phyloP scores from a whole-genome alignment of 73 alveolate species.

The Uronychia binucleata region DNA sequence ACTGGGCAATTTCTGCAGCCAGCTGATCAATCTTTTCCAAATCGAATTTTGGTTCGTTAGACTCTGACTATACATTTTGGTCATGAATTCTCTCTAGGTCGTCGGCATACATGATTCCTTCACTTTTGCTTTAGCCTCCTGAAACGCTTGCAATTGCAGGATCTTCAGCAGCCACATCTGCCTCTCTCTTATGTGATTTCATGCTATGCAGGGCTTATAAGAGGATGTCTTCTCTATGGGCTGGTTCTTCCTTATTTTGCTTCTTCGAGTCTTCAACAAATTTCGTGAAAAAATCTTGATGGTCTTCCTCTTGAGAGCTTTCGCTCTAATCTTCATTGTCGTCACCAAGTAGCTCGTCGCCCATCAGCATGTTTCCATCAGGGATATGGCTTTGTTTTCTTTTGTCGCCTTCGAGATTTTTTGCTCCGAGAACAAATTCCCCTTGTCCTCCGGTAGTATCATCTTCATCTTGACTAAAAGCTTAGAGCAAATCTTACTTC shows the following conservation, averaged over 20 bases:
- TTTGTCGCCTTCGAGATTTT: not conserved
- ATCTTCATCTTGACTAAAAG: not conserved
- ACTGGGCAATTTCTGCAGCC: not conserved
- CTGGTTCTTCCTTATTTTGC: not conserved
- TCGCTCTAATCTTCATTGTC: not conserved
- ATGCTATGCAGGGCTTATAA: not conserved
- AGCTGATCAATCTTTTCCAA: not conserved
- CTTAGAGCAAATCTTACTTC: not conserved
- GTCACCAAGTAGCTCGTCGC: not conserved
- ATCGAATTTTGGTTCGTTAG: not conserved
- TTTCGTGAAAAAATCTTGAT: not conserved
- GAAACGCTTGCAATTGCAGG: no score
- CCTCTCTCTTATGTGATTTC: no score
- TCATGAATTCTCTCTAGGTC: not conserved
- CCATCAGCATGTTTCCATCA: not conserved
- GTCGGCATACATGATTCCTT: not conserved
- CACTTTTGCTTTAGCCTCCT: no score
- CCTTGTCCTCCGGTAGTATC: not conserved
- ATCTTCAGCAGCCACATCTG: no score
- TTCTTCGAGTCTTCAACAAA: not conserved
- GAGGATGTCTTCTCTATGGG: not conserved
- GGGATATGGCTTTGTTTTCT: not conserved
- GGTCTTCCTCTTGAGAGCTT: not conserved
- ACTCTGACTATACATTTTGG: not conserved
- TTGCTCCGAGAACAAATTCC: not conserved